A percentile compares a stretch with the other conserved stretches of the same genome.
Conservation (phyloP, 768 basidiomycete species). For the Clitopilus passeckerianus region DNA sequence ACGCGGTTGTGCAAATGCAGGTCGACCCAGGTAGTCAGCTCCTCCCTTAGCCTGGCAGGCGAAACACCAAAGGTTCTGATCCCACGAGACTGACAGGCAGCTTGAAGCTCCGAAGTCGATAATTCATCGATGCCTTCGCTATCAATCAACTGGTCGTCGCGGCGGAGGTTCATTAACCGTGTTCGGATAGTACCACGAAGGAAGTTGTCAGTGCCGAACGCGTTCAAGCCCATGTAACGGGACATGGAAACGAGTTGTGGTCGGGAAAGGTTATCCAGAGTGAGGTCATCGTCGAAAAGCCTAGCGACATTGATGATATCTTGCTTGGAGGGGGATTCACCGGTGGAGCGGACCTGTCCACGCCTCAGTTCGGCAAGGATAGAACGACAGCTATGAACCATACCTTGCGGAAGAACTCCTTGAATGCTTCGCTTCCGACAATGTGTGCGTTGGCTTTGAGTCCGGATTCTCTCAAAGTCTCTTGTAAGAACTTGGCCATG, state of each 20-base stretch:
- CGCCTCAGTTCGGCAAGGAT: not conserved
- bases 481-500: slow-evolving; percentile 99
- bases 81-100: slow-evolving; percentile 90
- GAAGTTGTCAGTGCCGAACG: slow-evolving; percentile 99
- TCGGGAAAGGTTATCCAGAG: slow-evolving; percentile 94
- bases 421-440: slow-evolving; percentile 92
- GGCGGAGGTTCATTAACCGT: slow-evolving; percentile 74
- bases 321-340: slow-evolving; percentile 83
- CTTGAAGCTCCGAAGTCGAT: slow-evolving; percentile 87
- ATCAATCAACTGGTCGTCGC: slow-evolving; percentile 92
- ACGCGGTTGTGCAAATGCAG: slow-evolving; percentile 88
- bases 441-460: slow-evolving; percentile 92
- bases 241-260: slow-evolving; percentile 99
- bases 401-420: slow-evolving; percentile 98
- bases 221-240: slow-evolving; percentile 96
- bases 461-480: slow-evolving; percentile 92
- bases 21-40: slow-evolving; percentile 89
- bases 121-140: slow-evolving; percentile 87
- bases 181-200: slow-evolving; percentile 87
- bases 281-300: slow-evolving; percentile 96
- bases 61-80: slow-evolving; percentile 86
- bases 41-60: slow-evolving; percentile 83
- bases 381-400: slow-evolving; percentile 3
- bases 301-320: slow-evolving; percentile 95
- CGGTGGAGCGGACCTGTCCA: slow-evolving; percentile 81